Conservation (phyloP, 306 rosid species). For the Cercis canadensis region DNA sequence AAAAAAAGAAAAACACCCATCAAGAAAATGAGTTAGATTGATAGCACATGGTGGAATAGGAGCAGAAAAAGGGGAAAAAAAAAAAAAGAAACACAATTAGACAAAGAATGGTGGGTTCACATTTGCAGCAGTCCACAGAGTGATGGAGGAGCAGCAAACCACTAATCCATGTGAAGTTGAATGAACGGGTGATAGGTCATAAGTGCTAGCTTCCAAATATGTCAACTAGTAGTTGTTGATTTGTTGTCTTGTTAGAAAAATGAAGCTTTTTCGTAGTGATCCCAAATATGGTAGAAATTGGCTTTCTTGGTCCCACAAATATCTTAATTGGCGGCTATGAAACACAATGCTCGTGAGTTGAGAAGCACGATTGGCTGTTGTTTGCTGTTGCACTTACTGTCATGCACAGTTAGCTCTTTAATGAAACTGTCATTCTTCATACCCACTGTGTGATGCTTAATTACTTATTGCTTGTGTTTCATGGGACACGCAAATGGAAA, state of each 20-base stretch:
- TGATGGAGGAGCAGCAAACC: conserved; percentile 28
- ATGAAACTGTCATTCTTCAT: no score
- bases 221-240: not conserved
- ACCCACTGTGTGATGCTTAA: no score
- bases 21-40: no score
- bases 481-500: no score
- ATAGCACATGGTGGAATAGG: no score
- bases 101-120: conserved; percentile 51
- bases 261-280: not conserved
- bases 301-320: no score
- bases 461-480: no score
- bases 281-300: conserved; percentile 2
- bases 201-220: not conserved
- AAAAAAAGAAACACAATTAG: conserved; percentile 36
- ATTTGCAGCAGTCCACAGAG: conserved; percentile 33
- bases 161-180: conserved; percentile 3
- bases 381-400: not conserved
- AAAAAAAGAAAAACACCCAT: no score
- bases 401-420: no score
- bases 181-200: not conserved
- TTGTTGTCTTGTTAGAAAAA: not conserved
- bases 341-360: no score
- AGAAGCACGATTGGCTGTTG: no score
- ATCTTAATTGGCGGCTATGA: no score
- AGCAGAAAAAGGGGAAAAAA: not conserved